Percentiles rank a stretch among this genome's conserved stretches.
Conservation (phyloP, 2,329 filamentous ascomycete species). For the Trichoderma brevicompactum region DNA sequence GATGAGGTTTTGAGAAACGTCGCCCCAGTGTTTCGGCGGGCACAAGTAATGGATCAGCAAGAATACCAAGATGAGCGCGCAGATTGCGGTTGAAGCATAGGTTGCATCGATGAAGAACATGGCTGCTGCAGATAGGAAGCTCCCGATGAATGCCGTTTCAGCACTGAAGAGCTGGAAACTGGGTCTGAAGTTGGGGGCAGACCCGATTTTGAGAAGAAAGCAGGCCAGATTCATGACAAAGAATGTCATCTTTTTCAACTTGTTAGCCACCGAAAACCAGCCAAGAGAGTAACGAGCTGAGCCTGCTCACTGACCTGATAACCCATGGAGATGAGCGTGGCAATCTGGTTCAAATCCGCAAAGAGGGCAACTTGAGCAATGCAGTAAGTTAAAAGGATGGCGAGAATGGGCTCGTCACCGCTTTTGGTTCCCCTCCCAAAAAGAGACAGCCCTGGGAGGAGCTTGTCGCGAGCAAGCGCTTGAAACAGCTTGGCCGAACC, state of each 20-base stretch:
- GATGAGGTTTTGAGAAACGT: conserved; percentile 86
- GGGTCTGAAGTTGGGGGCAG: conserved; percentile 85
- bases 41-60: conserved; percentile 83
- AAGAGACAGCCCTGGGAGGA: conserved; percentile 74
- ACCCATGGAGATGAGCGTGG: conserved; percentile 87
- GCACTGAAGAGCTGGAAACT: conserved; percentile 90
- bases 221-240: conserved; percentile 87
- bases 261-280: background rate
- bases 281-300: background rate
- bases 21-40: conserved; percentile 86
- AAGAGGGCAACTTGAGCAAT: conserved; percentile 81
- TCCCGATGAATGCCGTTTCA: conserved; percentile 76
- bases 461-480: conserved; percentile 76
- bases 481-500: conserved; percentile 84
- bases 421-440: conserved; percentile 76
- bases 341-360: conserved; percentile 84
- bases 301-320: conserved; percentile 62
- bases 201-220: conserved; percentile 83
- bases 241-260: conserved; percentile 71
- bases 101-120: conserved; percentile 92
- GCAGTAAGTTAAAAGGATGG: conserved; percentile 74
- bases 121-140: conserved; percentile 73
- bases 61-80: conserved; percentile 75
- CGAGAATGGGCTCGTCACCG: conserved; percentile 74
- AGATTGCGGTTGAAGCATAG: conserved; percentile 76